Evolutionary conservation across 306 rosid species (phyloP).

Genomic region (Vigna radiata): DNA sequence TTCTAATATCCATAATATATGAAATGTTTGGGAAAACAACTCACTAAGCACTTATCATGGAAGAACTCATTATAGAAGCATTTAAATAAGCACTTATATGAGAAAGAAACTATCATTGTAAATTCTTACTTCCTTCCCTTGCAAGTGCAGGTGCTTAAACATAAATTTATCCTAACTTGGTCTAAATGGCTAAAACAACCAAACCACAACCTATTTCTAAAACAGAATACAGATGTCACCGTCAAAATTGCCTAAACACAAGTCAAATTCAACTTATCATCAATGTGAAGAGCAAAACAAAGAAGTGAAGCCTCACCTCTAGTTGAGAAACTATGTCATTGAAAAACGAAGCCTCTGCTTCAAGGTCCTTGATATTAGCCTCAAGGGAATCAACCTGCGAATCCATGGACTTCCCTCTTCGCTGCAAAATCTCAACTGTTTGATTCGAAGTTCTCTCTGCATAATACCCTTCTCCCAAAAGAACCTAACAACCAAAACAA

Average conservation of each 20-base stretch:
- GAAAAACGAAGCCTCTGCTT: constrained; percentile 72
- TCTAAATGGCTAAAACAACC: background rate
- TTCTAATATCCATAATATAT: background rate
- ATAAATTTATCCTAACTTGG: background rate
- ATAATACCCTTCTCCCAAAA: constrained; percentile 88
- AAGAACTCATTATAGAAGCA: background rate
- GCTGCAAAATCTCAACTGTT: constrained; percentile 75
- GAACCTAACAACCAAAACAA: constrained; percentile 61
- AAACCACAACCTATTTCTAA: background rate
- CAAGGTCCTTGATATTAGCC: constrained; percentile 68
- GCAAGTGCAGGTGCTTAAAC: background rate
- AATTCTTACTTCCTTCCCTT: background rate
- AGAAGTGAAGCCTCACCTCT: constrained; percentile 48
- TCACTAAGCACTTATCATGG: too few relatives aligned
- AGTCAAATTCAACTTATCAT: constrained; percentile 8
- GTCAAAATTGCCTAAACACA: constrained; percentile 12
- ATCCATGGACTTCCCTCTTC: constrained; percentile 74
- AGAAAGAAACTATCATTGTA: background rate
- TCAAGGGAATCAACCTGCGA: constrained; percentile 73
- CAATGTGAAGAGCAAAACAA: constrained; percentile 9
- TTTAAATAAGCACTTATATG: background rate
- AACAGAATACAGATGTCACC: background rate
- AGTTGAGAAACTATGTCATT: constrained; percentile 64
- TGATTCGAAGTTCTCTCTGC: constrained; percentile 84
- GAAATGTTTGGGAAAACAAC: too few relatives aligned